Conservation (phyloP, 1,284 basidiomycete species). For the Hemileia vastatrix region DNA sequence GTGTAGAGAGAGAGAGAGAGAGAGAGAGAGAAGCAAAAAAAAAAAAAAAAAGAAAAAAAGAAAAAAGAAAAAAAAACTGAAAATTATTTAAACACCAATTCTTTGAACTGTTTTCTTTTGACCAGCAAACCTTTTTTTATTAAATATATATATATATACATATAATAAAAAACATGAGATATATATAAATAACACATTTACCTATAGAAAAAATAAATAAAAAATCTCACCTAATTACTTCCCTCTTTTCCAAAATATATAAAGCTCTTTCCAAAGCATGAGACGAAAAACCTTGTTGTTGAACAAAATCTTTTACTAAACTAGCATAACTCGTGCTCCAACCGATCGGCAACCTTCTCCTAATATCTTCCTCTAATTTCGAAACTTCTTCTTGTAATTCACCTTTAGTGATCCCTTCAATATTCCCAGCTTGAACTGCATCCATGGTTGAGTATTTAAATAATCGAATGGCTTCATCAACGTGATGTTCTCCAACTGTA, state of each 20-base stretch:
- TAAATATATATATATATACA: neutral
- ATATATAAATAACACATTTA: neutral
- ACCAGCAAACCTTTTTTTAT: slow-evolving; percentile 10
- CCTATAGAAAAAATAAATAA: neutral
- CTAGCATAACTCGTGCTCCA: slow-evolving; percentile 95
- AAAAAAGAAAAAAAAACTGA: neutral
- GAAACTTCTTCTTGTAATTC: slow-evolving; percentile 91
- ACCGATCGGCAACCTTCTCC: slow-evolving; percentile 79
- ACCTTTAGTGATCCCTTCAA: slow-evolving; percentile 83
- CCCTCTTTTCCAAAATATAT: slow-evolving; percentile 87
- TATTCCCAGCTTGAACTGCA: slow-evolving; percentile 83
- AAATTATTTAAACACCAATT: slow-evolving; percentile 7
- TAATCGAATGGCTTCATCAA: slow-evolving; percentile 93
- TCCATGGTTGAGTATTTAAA: slow-evolving; percentile 99
- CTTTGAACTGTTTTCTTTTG: slow-evolving; percentile 17
- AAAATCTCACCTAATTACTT: slow-evolving; percentile 63
- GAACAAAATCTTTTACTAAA: slow-evolving; percentile 89
- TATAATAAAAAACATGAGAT: neutral
- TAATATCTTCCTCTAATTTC: slow-evolving; percentile 82
- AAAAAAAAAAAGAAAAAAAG: neutral
- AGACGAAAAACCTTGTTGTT: slow-evolving; percentile 75
- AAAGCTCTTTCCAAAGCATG: slow-evolving; percentile 88
- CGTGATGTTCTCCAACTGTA: slow-evolving; percentile 80
- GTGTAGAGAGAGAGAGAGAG: neutral
- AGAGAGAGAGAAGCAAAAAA: neutral